Percentiles rank a stretch among this genome's conserved stretches.
These are phyloP conservation scores for Amesomyces nigricolor DNA, from an alignment of 2,329 filamentous ascomycete genomes.

Conservation along the genomic window DNA sequence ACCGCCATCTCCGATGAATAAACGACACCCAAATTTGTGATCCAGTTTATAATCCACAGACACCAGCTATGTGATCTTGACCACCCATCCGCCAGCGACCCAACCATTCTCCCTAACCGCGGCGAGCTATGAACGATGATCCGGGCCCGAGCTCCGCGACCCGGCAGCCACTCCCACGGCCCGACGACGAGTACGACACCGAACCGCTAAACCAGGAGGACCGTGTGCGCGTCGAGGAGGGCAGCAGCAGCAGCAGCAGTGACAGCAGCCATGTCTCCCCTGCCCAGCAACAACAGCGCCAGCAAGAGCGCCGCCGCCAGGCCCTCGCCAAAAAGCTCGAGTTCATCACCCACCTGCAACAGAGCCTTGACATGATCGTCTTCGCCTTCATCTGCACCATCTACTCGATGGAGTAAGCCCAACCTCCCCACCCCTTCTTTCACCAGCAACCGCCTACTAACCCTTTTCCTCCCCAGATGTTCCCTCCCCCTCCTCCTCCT, in stretches of 20 bases:
- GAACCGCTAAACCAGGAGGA: background rate
- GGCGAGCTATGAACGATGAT: conserved; percentile 43
- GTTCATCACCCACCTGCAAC: conserved; percentile 55
- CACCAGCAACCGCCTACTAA: background rate
- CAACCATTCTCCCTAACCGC: conserved; percentile 16
- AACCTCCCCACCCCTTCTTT: background rate
- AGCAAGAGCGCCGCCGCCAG: conserved; percentile 27
- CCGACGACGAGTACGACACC: conserved; percentile 7
- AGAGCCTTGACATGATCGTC: conserved; percentile 56
- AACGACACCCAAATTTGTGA: background rate
- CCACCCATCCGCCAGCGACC: background rate
- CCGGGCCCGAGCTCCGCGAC: conserved; percentile 39
- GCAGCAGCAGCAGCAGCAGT: conserved; percentile 14
- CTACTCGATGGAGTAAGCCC: conserved; percentile 63
- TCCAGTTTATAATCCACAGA: background rate
- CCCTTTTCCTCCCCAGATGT: conserved; percentile 42
- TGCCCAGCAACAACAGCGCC: conserved; percentile 9
- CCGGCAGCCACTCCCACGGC: conserved; percentile 24
- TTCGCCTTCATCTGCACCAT: conserved; percentile 59
- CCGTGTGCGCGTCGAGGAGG: conserved; percentile 7
- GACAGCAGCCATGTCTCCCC: conserved; percentile 20
- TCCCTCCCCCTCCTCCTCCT: conserved; percentile 59
- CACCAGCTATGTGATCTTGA: conserved; percentile 15
- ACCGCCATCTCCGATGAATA: background rate
- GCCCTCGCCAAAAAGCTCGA: conserved; percentile 51